Evolutionary conservation across 768 basidiomycete species (phyloP), one percentile per base, ranked within the genome.

Genomic region (Pleurotus citrinopileatus): DNA sequence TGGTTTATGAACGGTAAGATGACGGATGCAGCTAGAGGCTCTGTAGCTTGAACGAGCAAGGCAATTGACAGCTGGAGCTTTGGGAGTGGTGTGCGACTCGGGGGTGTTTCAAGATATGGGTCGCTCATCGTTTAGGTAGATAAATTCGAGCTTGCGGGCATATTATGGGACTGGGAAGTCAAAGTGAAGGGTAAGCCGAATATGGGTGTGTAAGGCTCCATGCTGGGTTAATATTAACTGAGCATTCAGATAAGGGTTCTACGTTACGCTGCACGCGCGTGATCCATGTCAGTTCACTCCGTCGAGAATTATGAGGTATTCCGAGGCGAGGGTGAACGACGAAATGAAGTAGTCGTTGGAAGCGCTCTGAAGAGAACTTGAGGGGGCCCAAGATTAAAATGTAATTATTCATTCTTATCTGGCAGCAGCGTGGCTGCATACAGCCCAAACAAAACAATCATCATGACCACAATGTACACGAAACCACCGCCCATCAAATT

Each of bases 401-500:
- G 2, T 40, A 40, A 19, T 40, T 7, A 40, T 12, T 51, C n/a
- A n/a, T 26, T 37, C 19, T 22, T 22, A 22, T 23, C 22, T 17
- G 48, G 48, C n/a, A 51, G 25, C 5, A 34, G 19, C 12, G 34
- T 36, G 10, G 48, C n/a, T 9, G 34, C 48, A 15, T 23, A 23
- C n/a, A 17, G 29, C 10, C 48, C 48, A 3, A 38, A 15, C 32
- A 37, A 3, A 10, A 51, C 19, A n/a, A 37, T 36, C 4, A 20
- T 17, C 9, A 76, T 38, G 19, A 70, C 59, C 6, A 77, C 38
- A 25, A 70, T 59, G 59, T 73, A 78, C 2, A 75, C 73, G 55
- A 77, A 61, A 51, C 75, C 70, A 1, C 82, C 82, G 1, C 77
- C 76, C 1, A 72, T 61, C 38, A 81, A 65, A 36, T 75, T 68